phyloP scores from a whole-genome alignment of 768 basidiomycete genomes.

The Tylopilus sp. region DNA sequence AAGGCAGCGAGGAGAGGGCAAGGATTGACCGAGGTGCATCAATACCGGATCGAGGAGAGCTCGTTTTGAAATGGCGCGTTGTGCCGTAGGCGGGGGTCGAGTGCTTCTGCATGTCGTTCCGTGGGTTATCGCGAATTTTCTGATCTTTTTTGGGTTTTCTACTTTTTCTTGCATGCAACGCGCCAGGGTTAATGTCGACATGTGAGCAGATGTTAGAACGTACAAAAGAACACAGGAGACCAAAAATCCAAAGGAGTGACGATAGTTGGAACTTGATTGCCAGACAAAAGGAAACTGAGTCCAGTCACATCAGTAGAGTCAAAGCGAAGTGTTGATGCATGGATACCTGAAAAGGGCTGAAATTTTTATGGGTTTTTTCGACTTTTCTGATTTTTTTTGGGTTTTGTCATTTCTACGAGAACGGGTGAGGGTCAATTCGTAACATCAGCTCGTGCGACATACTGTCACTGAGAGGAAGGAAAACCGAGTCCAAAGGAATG shows the following conservation, averaged over 20 bases:
- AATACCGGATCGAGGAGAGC: background rate
- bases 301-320: background rate
- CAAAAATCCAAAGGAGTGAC: background rate
- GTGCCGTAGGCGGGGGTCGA: background rate
- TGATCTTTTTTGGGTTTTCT: conserved; percentile 1
- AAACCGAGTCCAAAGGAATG: background rate
- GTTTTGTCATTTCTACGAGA: background rate
- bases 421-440: background rate
- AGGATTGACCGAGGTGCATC: background rate
- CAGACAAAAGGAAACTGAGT: background rate
- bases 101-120: background rate
- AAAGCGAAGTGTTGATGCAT: background rate
- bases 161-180: background rate
- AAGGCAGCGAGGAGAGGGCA: background rate
- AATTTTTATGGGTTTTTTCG: background rate
- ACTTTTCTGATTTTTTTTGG: background rate
- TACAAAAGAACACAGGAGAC: background rate
- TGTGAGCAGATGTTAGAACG: background rate
- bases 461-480: background rate
- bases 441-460: background rate
- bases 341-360: background rate
- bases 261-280: background rate
- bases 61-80: background rate
- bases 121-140: conserved; percentile 6
- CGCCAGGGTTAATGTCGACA: background rate